These are phyloP conservation scores for Fagus crenata DNA, from an alignment of 306 rosid species.

Conservation along the genomic window DNA sequence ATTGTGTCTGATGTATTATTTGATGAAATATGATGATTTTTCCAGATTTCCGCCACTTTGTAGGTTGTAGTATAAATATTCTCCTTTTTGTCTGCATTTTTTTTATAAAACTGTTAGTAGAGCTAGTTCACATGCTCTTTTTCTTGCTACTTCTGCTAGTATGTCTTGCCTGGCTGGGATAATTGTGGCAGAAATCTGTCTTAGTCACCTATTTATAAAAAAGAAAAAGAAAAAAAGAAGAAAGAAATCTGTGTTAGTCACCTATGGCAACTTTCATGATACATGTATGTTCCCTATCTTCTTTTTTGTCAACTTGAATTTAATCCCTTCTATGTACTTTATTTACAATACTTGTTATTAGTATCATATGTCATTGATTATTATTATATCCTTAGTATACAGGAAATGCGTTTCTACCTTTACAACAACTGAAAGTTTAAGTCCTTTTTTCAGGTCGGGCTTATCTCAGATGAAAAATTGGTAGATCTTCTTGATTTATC, in stretches of 20 bases:
- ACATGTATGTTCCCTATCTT: not conserved
- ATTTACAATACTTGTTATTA: not conserved
- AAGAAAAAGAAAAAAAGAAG: no score
- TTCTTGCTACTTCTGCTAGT: not conserved
- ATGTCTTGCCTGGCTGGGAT: not conserved
- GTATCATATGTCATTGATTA: not conserved
- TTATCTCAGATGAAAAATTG: slow-evolving; percentile 92
- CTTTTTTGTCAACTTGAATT: not conserved
- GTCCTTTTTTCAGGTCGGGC: slow-evolving; percentile 76
- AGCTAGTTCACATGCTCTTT: not conserved
- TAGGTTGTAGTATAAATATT: not conserved
- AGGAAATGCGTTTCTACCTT: slow-evolving; percentile 13
- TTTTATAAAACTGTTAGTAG: not conserved
- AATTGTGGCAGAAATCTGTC: not conserved
- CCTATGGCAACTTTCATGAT: not conserved
- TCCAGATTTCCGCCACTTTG: not conserved
- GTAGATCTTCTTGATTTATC: slow-evolving; percentile 98
- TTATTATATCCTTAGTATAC: slow-evolving; percentile 15
- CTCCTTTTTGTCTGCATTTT: not conserved
- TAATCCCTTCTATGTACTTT: not conserved
- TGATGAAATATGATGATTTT: no score
- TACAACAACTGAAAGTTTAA: slow-evolving; percentile 25
- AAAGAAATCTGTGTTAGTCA: no score
- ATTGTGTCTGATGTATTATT: no score
- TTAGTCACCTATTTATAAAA: not conserved